phyloP scores from a whole-genome alignment of 78 protist species.

The Polysphondylium violaceum region DNA sequence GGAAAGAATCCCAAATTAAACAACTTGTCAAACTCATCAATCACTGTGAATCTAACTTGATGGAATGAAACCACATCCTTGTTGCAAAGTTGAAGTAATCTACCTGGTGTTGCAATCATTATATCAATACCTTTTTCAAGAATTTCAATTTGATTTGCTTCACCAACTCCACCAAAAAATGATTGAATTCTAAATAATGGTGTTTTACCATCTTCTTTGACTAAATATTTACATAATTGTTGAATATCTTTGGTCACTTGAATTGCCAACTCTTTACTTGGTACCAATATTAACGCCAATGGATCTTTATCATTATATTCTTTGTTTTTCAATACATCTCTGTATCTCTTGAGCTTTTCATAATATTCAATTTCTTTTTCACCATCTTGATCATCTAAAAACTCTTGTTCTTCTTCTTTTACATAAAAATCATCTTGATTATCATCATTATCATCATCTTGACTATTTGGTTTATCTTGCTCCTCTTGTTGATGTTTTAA shows the following conservation, averaged over 20 bases:
- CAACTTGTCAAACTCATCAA: slow-evolving; percentile 72
- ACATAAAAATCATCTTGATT: slow-evolving; percentile 20
- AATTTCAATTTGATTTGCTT: slow-evolving; percentile 14
- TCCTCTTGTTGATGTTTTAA: neutral
- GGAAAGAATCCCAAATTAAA: slow-evolving; percentile 76
- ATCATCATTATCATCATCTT: neutral
- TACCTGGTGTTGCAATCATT: slow-evolving; percentile 60
- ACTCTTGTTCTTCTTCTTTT: neutral
- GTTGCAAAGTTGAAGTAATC: neutral
- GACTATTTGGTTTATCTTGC: no score
- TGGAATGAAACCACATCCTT: neutral
- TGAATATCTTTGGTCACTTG: slow-evolving; percentile 27
- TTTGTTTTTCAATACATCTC: neutral
- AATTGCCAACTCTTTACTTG: slow-evolving; percentile 58
- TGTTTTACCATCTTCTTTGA: neutral
- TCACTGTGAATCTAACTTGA: slow-evolving; percentile 32
- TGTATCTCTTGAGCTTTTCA: neutral
- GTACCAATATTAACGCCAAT: slow-evolving; percentile 39
- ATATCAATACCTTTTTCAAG: slow-evolving; percentile 33
- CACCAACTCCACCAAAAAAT: slow-evolving; percentile 64
- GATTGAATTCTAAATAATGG: neutral
- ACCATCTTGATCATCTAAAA: neutral
- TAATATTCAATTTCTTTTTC: neutral
- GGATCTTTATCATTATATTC: slow-evolving; percentile 23
- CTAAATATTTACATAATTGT: neutral